Evolutionary conservation across 2,329 filamentous ascomycete species (phyloP), one percentile per base, ranked within the genome.

Genomic region (Cytospora piceae): DNA sequence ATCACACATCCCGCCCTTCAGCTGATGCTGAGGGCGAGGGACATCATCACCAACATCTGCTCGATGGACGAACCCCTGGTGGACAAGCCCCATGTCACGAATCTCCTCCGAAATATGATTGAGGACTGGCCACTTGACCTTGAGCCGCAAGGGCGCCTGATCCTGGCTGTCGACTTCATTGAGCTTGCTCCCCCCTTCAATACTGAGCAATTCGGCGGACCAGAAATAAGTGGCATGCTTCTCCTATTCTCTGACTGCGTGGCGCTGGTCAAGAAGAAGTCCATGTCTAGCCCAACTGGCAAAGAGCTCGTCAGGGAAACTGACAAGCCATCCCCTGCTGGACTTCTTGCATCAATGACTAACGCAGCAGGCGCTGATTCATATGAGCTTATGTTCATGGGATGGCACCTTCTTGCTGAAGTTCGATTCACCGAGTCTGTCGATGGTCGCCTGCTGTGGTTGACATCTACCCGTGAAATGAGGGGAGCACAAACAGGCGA

Each of bases 11-110:
- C 93, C 3, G 94, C 94, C 0, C 83, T 97, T 61, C 90, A 91
- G 70, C 84, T 85, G 3, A 89, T 99, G 78, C 85, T 97, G 52
- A 94, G 93, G 74, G 94, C 95, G 0, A 86, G 94, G 70, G 95
- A 98, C 75, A 91, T 97, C 61, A 93, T 99, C 70, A 93, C 94
- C 24, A 95, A 96, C 62, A 99, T 99, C 53, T 99, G 95, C 77
- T 96, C 94, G 20, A 89, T 97, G 79, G 94, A 97, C 72, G 91
- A 79, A 74, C 91, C 73, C 72, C 82, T 77, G 72, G 86, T 81
- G 3, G 90, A 92, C 72, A 91, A 93, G 70, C 88, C 89, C 12
- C 90, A 92, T 70, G 83, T 92, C 54, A 85, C 90, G 39, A 90
- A 88, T 70, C 88, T 91, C 52, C 80, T 97, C 57, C 89, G 89